Percentiles rank a stretch among this genome's conserved stretches.
phyloP scores from a whole-genome alignment of 352 stramenopile genomes.

The Pythium vanterpoolii region DNA sequence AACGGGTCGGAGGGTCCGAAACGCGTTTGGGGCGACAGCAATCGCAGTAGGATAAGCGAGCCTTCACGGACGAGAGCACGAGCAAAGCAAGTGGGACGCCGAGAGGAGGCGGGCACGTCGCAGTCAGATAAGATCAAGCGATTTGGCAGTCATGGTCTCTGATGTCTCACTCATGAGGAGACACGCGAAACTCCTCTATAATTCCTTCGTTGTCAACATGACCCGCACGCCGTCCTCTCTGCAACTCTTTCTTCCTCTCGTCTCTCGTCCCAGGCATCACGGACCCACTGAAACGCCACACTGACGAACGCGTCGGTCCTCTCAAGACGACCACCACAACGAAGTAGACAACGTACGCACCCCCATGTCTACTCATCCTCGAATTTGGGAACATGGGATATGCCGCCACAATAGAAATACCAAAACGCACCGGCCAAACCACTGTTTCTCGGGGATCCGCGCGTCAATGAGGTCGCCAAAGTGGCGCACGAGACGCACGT shows the following conservation, averaged over 20 bases:
- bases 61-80: not conserved
- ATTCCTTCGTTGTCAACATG: constrained; percentile 26
- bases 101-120: not conserved
- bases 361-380: constrained; percentile 17
- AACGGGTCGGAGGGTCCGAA: not conserved
- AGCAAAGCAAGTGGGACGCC: not conserved
- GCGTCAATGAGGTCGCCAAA: constrained; percentile 75
- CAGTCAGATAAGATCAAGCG: constrained; percentile 85
- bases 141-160: constrained; percentile 74
- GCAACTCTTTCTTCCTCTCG: not conserved
- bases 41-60: not conserved
- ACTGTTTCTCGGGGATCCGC: constrained; percentile 80
- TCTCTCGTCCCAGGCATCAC: not conserved
- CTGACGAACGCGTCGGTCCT: not conserved
- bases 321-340: not conserved
- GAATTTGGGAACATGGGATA: not conserved
- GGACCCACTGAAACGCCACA: not conserved
- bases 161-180: not conserved
- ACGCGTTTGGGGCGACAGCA: not conserved
- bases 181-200: constrained; percentile 32
- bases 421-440: constrained; percentile 70
- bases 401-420: not conserved
- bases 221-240: not conserved
- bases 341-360: constrained; percentile 11
- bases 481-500: constrained; percentile 62